Conservation (phyloP, 2,329 filamentous ascomycete genomes). For the Pestalotiopsis sp. region DNA sequence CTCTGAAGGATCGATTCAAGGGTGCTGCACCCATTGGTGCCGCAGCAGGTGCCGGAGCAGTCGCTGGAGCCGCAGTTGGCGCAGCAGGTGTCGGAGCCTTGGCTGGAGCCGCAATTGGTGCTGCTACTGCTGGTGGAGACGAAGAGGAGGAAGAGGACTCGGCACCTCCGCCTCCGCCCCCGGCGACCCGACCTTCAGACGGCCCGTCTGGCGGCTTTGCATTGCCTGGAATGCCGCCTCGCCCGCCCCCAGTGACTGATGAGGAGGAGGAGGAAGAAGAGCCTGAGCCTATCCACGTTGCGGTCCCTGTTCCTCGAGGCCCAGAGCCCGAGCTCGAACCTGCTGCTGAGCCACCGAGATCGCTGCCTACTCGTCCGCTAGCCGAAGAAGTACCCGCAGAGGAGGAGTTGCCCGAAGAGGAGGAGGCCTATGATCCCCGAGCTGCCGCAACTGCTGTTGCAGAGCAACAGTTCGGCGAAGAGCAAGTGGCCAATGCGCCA, state of each 20-base stretch:
- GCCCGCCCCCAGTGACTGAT: slow-evolving; percentile 57
- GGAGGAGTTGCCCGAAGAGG: slow-evolving; percentile 66
- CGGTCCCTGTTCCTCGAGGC: slow-evolving; percentile 78
- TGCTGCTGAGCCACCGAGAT: slow-evolving; percentile 50
- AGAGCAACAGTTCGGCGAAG: slow-evolving; percentile 44
- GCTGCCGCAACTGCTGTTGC: slow-evolving; percentile 60
- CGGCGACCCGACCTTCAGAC: slow-evolving; percentile 56
- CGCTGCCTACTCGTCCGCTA: slow-evolving; percentile 67
- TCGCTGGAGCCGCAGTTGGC: slow-evolving; percentile 15
- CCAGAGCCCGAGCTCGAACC: slow-evolving; percentile 57
- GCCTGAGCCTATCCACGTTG: slow-evolving; percentile 73
- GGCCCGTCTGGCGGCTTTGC: slow-evolving; percentile 72
- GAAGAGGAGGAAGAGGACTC: slow-evolving; percentile 43
- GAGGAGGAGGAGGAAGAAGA: slow-evolving; percentile 56
- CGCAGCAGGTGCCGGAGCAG: slow-evolving; percentile 29
- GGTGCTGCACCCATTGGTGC: slow-evolving; percentile 43
- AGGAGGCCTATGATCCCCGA: slow-evolving; percentile 63
- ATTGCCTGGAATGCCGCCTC: slow-evolving; percentile 74
- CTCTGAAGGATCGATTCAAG: slow-evolving; percentile 83
- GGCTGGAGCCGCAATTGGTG: slow-evolving; percentile 8
- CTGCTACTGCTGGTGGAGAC: slow-evolving; percentile 35
- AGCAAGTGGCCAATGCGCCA: slow-evolving; percentile 36
- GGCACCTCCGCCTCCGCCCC: slow-evolving; percentile 64
- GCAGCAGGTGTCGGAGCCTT: slow-evolving; percentile 35
- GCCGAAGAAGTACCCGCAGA: slow-evolving; percentile 65